Base-by-base conservation (phyloP, 192 early-diverging fungal genomes). In the Cladochytrium replicatum region DNA sequence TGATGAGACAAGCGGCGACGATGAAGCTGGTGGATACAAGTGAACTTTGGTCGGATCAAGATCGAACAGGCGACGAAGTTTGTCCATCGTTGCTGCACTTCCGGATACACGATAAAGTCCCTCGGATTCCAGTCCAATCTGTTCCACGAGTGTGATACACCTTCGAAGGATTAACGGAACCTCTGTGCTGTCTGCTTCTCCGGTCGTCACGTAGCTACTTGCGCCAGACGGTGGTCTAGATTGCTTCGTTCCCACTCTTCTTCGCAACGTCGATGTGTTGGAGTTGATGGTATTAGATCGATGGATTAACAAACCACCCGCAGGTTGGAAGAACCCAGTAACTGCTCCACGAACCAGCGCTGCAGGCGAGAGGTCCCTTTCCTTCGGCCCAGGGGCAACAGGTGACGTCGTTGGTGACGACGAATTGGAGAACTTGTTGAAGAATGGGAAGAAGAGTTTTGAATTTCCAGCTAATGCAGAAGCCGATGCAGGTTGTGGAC, bases 21-120 rank as follows among this genome's bases (percentile, higher is more conserved):
- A 46, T 4, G 17, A 34, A 8, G 52, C 37, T 13, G 71, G 61
- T 21, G 63, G 42, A 13, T 43, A 43, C 28, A 75, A 52, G 17
- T 73, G 52, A 28, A 75, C 70, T 13, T 48, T 22, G 6, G 39
- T 39, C 0, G 72, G 59, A 41, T 75, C 61, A 4, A 41, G 38
- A 3, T 60, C 55, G 28, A 75, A 74, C 21, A 72, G 37, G 2
- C 52, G 48, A 6, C 56, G 54, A 8, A 75, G 48, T 7, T 56
- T 52, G 9, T 73, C 55, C 5, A 75, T 55, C 2, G 60, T 69
- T 3, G 52, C 24, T 0, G 63, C 55, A 32, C 57, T 74, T 7
- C 72, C 72, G 8, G 71, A 70, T 4, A 75, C 58, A 38, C 72
- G 61, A 47, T 75, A 75, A 2, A 75, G 46, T 6, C 72, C 72